Conservation (phyloP, 1,139 yeast genomes). For the Saccharomyces hybrid region DNA sequence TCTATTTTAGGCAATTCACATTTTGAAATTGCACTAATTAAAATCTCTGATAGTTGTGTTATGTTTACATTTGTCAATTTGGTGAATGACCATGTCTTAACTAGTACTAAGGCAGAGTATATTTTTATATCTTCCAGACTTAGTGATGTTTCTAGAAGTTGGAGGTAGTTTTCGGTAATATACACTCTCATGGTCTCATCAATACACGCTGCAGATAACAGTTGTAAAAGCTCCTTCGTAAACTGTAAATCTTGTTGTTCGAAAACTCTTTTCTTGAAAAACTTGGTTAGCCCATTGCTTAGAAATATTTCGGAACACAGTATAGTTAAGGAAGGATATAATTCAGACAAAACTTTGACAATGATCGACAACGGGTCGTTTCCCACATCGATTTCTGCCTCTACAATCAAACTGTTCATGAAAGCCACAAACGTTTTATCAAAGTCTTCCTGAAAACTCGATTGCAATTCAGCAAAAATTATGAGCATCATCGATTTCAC, state of each 20-base stretch:
- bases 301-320: conserved; percentile 25
- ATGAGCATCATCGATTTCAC: conserved; percentile 21
- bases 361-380: conserved; percentile 19
- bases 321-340: conserved; percentile 26
- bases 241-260: conserved; percentile 14
- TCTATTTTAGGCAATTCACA: background rate
- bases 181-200: conserved; percentile 27
- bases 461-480: conserved; percentile 18
- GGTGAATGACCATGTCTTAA: conserved; percentile 31
- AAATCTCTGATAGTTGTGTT: conserved; percentile 16
- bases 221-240: conserved; percentile 13
- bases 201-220: conserved; percentile 28
- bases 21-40: conserved; percentile 10
- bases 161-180: conserved; percentile 25
- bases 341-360: conserved; percentile 19
- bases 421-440: conserved; percentile 15
- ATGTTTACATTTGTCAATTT: conserved; percentile 23
- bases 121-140: conserved; percentile 14
- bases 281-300: conserved; percentile 20
- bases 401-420: conserved; percentile 21
- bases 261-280: conserved; percentile 16
- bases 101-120: conserved; percentile 23
- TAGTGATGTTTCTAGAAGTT: conserved; percentile 19
- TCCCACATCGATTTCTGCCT: conserved; percentile 25
- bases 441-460: conserved; percentile 15